Evolutionary conservation across 805 yeast species (phyloP), one percentile per base, ranked within the genome.

Genomic region (Candida patagonica): DNA sequence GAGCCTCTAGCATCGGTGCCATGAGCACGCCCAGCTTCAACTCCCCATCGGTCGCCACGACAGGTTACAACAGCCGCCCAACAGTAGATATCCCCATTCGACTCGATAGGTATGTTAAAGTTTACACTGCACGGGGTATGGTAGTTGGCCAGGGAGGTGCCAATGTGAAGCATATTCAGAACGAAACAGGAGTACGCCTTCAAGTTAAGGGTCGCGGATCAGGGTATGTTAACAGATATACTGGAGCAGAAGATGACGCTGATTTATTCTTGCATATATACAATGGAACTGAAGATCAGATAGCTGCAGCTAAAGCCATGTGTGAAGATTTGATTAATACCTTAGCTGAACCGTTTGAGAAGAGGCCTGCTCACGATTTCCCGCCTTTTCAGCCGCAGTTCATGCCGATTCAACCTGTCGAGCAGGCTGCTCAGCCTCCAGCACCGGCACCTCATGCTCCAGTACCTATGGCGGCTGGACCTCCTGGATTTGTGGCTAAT

Each of bases 191-290:
- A 7, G 44, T 54, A 31, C 46, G 54, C 6, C 57, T 60, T n/a
- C 60, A 55, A 38, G 48, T 60, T 32, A 60, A 57, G 44, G 65
- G 65, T 8, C 43, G 50, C 13, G 62, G 62, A n/a, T 56, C 62
- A 6, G 60, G 58, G 13, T 60, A 50, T 39, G 40, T 57, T 35
- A 65, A 60, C 26, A 45, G 49, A 25, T 40, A 47, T 13, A 56
- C 61, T 17, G 55, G 53, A 12, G 37, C 37, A 7, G 65, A 60
- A 40, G 52, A 50, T 17, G 61, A 59, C 34, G 54, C 48, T 26
- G 61, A 61, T 6, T 29, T 58, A 42, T 57, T 45, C 43, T 34
- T 61, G 17, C 57, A 53, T 38, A 40, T 60, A 13, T 29, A 40
- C 25, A 61, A 59, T 6, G 51, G 43, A 3, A 51, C 47, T 17